Conservation (phyloP, 805 yeast genomes). For the Schwanniomyces occidentalis region DNA sequence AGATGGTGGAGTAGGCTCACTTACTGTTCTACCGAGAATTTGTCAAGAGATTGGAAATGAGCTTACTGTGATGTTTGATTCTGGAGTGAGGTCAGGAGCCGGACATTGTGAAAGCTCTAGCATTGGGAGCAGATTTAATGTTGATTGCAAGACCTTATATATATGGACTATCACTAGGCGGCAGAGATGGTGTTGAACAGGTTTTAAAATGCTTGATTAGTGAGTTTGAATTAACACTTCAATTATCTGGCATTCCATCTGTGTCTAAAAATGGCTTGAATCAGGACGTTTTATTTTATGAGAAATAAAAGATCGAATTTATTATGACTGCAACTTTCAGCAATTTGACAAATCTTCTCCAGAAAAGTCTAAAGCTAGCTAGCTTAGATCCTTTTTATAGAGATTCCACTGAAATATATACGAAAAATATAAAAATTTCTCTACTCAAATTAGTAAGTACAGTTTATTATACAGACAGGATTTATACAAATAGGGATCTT, state of each 20-base stretch:
- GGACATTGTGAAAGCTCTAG: constrained; percentile 65
- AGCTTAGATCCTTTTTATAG: no score
- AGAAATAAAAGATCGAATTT: no score
- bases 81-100: constrained; percentile 68
- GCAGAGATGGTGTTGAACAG: constrained; percentile 61
- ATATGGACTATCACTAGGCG: constrained; percentile 62
- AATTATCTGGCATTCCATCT: background rate
- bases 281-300: no score
- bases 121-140: constrained; percentile 68
- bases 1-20: constrained; percentile 74
- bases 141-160: constrained; percentile 67
- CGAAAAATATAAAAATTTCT: no score
- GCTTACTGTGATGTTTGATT: constrained; percentile 58
- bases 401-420: no score
- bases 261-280: no score
- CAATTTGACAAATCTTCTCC: no score
- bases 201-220: constrained; percentile 61
- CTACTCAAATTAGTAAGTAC: no score
- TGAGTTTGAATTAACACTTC: constrained; percentile 35
- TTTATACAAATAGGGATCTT: no score
- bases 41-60: constrained; percentile 62
- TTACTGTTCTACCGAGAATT: constrained; percentile 71
- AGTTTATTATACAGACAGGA: no score
- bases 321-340: no score
- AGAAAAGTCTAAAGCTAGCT: no score